phyloP scores from a whole-genome alignment of 2,329 filamentous ascomycete genomes.

The Fusarium humuli region DNA sequence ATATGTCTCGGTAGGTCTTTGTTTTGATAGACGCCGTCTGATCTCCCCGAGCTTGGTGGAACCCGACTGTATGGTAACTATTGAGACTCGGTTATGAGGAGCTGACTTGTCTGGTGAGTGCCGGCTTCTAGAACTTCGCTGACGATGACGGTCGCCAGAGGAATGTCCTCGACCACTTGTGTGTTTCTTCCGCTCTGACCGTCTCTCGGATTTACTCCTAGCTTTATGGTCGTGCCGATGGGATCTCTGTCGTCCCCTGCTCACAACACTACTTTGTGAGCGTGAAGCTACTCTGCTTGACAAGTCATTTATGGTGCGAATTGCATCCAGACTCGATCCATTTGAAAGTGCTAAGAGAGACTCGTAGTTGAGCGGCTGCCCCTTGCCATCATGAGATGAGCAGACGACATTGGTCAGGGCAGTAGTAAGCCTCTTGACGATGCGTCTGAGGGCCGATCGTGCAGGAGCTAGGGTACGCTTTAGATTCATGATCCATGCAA shows the following conservation, averaged over 20 bases:
- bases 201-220: slow-evolving; percentile 17
- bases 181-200: slow-evolving; percentile 19
- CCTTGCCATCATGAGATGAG: slow-evolving; percentile 48
- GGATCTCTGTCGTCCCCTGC: slow-evolving; percentile 34
- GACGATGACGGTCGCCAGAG: slow-evolving; percentile 25
- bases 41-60: slow-evolving; percentile 62
- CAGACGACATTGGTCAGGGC: slow-evolving; percentile 56
- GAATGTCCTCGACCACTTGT: slow-evolving; percentile 4
- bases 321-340: slow-evolving; percentile 60
- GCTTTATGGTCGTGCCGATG: slow-evolving; percentile 22
- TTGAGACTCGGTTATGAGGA: slow-evolving; percentile 40
- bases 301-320: slow-evolving; percentile 61
- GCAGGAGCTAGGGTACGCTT: slow-evolving; percentile 50
- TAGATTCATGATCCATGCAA: slow-evolving; percentile 19
- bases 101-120: slow-evolving; percentile 8
- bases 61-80: slow-evolving; percentile 55
- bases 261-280: slow-evolving; percentile 31
- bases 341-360: slow-evolving; percentile 61
- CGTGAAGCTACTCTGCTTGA: slow-evolving; percentile 51
- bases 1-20: slow-evolving; percentile 7
- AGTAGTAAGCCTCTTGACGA: slow-evolving; percentile 58
- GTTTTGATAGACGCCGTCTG: slow-evolving; percentile 38
- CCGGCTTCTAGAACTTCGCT: slow-evolving; percentile 8
- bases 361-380: slow-evolving; percentile 56
- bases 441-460: slow-evolving; percentile 54